phyloP scores from a whole-genome alignment of 1,284 basidiomycete genomes.

The Leccinum pallidistipes region DNA sequence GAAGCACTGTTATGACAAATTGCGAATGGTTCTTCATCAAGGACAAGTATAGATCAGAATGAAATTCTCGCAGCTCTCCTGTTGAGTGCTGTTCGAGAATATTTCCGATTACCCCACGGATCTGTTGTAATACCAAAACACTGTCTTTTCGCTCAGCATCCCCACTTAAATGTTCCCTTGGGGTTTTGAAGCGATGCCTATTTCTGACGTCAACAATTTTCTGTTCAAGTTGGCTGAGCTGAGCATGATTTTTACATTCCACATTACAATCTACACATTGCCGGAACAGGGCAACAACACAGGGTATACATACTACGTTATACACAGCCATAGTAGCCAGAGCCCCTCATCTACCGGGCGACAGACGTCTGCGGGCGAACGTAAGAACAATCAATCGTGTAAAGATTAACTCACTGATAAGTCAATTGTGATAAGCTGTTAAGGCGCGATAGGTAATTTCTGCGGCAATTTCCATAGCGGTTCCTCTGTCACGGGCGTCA shows the following conservation, averaged over 20 bases:
- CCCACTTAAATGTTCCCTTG: neutral
- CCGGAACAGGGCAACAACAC: neutral
- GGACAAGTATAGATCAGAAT: neutral
- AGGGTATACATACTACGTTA: slow-evolving; percentile 6
- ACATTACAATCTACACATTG: slow-evolving; percentile 1
- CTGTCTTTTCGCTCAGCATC: neutral
- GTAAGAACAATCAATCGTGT: neutral
- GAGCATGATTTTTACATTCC: slow-evolving; percentile 12
- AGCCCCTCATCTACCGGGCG: neutral
- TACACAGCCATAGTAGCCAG: neutral
- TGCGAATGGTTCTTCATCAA: neutral
- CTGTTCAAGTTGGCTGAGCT: neutral
- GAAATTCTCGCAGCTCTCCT: neutral
- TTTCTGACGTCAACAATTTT: neutral
- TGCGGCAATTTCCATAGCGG: slow-evolving; percentile 34
- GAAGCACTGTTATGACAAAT: neutral
- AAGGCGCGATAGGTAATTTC: slow-evolving; percentile 29
- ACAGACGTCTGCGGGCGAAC: neutral
- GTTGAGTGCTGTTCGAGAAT: neutral
- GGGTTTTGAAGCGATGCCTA: neutral
- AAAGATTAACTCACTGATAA: slow-evolving; percentile 6
- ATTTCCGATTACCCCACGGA: neutral
- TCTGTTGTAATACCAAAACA: neutral
- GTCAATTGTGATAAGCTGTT: slow-evolving; percentile 21
- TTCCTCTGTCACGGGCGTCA: slow-evolving; percentile 29